Base-by-base conservation (phyloP, 2,329 filamentous ascomycete species). In the Aspergillus quadrilineatus region DNA sequence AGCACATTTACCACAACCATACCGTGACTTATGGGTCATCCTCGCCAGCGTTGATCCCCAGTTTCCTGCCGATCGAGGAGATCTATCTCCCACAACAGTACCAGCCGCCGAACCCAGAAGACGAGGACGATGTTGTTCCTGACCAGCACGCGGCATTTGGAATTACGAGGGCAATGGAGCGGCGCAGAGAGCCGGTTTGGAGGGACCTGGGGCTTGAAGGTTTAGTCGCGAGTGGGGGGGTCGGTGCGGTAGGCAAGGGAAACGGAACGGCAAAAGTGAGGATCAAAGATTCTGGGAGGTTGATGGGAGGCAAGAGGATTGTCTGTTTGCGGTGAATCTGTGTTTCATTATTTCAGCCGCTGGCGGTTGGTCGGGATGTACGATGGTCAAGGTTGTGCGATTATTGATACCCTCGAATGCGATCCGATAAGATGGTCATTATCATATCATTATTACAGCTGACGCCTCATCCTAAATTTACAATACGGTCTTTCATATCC, bases 131-230 rank as follows among this genome's bases (percentile, higher is more conserved):
- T 62, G 82, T 87, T 2, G 84, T 87, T 12, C 85, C 85, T 0
- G 84, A 87, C 62, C 84, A 87, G 70, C 85, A 87, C 69, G 85
- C 85, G 0, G 85, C 84, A 2, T 88, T 87, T 71, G 85, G 85
- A 1, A 88, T 88, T 57, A 79, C 83, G 68, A 75, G 84, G 42
- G 85, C 84, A 0, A 85, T 84, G 65, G 80, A 85, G 67, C 75
- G 75, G 48, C 76, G 77, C 58, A 73, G 76, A 48, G 81, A 83
- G 70, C 75, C 77, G 4, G 77, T 79, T 1, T 87, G 85, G 85
- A 76, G 80, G 58, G 84, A 87, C 73, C 67, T 86, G 62, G 63
- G 46, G 46, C 53, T 66, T 50, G 65, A 59, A 66, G 63, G 59
- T 60, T 55, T 61, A 57, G 66, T 55, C 56, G 44, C 52, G 17